Evolutionary conservation across 805 yeast species (phyloP), one percentile per base, ranked within the genome.

Genomic region (Yarrowia osloensis): DNA sequence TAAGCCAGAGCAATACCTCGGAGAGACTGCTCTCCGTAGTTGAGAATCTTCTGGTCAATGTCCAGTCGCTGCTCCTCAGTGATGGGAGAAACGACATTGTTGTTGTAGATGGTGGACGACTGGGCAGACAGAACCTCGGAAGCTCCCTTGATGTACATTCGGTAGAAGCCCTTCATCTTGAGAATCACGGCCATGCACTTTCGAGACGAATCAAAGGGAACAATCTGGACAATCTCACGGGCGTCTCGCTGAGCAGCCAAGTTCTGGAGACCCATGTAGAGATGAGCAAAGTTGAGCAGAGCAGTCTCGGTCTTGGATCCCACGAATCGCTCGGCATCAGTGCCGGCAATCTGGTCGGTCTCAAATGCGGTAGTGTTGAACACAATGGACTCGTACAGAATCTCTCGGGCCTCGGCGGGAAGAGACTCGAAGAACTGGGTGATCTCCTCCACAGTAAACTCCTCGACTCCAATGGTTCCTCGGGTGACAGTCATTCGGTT

Each of bases 221-320:
- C 85, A 4, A 85, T 79, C 77, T 91, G 96, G 1, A 83, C 89
- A 42, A 90, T 77, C 22, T 79, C 74, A 21, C 77, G 76, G 19
- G 79, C 69, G 13, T 78, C 74, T 68, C 88, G 81, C 70, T 85
- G 76, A 0, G 75, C 71, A 21, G 85, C 86, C 49, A 93, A 80
- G 12, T 79, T 70, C 29, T 77, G 78, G 21, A 78, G 71, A 19
- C 79, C 74, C 69, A 91, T 81, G 52, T 82, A 80, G 52, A 83
- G 81, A 47, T 83, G 81, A 1, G 95, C 94, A 69, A 91, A 79
- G 15, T 86, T 80, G 44, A 95, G 81, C 67, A 95, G 77, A 0
- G 99, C 98, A 37, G 93, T 86, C 77, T 95, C 99, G 3, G 99
- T 96, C 77, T 95, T 95, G 68, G 96, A 90, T 7, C 99, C 99